These are phyloP conservation scores for Penicillium roqueforti DNA, from an alignment of 495 filamentous ascomycete genomes.

Conservation along the genomic window DNA sequence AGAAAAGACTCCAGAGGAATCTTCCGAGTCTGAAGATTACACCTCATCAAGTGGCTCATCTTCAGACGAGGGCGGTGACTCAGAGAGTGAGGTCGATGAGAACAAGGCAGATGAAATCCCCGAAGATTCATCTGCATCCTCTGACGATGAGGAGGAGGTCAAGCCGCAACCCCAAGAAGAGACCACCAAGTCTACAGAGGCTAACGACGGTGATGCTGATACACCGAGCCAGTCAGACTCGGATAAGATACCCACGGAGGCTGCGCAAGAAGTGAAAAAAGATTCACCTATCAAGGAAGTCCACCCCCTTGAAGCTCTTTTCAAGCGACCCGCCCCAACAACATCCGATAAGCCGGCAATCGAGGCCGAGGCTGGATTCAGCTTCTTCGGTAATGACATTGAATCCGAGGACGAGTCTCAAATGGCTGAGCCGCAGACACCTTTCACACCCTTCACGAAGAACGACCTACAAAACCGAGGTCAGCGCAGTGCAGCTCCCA, in stretches of 20 bases:
- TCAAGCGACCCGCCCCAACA: constrained; percentile 61
- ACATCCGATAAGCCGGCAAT: constrained; percentile 32
- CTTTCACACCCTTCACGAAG: constrained; percentile 76
- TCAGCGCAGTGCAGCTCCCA: constrained; percentile 81
- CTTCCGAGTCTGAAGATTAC: constrained; percentile 39
- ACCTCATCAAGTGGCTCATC: constrained; percentile 45
- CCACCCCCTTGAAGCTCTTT: constrained; percentile 85
- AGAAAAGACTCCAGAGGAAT: constrained; percentile 15
- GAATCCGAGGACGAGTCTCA: constrained; percentile 43
- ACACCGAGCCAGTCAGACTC: constrained; percentile 8
- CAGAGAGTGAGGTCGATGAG: constrained; percentile 22
- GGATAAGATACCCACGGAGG: constrained; percentile 9
- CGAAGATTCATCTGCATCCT: constrained; percentile 24
- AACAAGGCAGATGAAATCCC: constrained; percentile 22
- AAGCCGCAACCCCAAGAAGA: constrained; percentile 11
- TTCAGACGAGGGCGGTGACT: constrained; percentile 31
- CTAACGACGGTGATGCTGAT: constrained; percentile 2
- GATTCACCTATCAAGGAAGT: constrained; percentile 47
- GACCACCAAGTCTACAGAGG: constrained; percentile 1
- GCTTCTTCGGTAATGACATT: constrained; percentile 57
- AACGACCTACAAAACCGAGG: constrained; percentile 70
- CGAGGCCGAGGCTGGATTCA: constrained; percentile 52
- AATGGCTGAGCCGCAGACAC: constrained; percentile 62
- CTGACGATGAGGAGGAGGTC: constrained; percentile 15
- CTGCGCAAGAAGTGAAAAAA: constrained; percentile 6